These are phyloP conservation scores for Cytospora paraplurivora DNA, from an alignment of 2,329 filamentous ascomycete genomes.

Conservation along the genomic window DNA sequence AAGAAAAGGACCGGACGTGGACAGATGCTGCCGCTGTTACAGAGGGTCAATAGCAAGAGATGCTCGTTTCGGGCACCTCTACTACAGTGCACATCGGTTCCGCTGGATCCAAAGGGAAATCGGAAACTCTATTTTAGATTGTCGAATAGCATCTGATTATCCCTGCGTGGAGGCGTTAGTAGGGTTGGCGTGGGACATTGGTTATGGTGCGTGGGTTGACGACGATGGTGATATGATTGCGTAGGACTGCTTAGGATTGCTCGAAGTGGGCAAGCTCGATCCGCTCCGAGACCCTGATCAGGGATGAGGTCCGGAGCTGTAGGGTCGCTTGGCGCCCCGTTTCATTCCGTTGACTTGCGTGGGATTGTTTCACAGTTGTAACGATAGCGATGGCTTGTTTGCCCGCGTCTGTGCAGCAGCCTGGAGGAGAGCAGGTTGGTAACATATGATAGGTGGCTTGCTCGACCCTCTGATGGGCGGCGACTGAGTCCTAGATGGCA, in stretches of 20 bases:
- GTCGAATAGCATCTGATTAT: constrained; percentile 48
- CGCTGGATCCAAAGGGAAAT: constrained; percentile 32
- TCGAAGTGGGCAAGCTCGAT: constrained; percentile 12
- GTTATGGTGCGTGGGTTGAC: constrained; percentile 26
- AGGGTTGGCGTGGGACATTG: constrained; percentile 32
- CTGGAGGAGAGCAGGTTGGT: constrained; percentile 9
- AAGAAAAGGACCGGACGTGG: constrained; percentile 17
- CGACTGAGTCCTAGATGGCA: not conserved
- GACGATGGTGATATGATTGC: constrained; percentile 26
- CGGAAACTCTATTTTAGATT: constrained; percentile 43
- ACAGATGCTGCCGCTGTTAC: constrained; percentile 16
- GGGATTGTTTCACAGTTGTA: constrained; percentile 1
- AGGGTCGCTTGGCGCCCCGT: constrained; percentile 14
- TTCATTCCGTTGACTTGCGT: constrained; percentile 1
- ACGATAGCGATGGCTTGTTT: constrained; percentile 1
- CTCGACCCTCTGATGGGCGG: not conserved
- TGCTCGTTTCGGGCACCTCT: no score
- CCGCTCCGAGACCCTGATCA: constrained; percentile 7
- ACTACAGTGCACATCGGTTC: not conserved
- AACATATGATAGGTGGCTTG: constrained; percentile 11
- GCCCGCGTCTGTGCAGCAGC: constrained; percentile 6
- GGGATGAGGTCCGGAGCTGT: constrained; percentile 18
- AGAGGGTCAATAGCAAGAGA: constrained; percentile 31
- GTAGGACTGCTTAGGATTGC: constrained; percentile 28
- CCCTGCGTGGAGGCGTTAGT: constrained; percentile 37